These are phyloP conservation scores for Skeletonema costatum DNA, from an alignment of 108 stramenopile genomes.

Conservation along the genomic window DNA sequence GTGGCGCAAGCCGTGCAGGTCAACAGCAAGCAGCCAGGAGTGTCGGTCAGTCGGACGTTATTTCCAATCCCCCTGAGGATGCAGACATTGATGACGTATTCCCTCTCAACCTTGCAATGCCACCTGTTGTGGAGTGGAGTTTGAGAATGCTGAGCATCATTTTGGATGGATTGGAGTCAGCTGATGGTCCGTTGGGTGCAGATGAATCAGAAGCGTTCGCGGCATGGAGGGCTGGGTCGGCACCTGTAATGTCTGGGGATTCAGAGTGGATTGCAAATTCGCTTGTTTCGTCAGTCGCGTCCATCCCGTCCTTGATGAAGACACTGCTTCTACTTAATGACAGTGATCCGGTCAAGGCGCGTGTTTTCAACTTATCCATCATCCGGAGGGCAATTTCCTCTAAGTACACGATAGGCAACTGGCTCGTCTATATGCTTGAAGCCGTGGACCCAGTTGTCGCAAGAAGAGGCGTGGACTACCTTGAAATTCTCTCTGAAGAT, in stretches of 20 bases:
- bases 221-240: slow-evolving; percentile 22
- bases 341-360: slow-evolving; percentile 43
- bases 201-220: slow-evolving; percentile 29
- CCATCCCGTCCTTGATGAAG: slow-evolving; percentile 51
- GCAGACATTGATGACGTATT: slow-evolving; percentile 40
- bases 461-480: slow-evolving; percentile 50
- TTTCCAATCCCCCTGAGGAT: slow-evolving; percentile 40
- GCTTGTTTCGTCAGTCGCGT: slow-evolving; percentile 40
- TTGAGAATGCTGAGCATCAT: slow-evolving; percentile 45
- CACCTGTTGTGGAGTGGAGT: slow-evolving; percentile 52
- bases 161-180: slow-evolving; percentile 41
- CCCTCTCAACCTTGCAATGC: slow-evolving; percentile 49
- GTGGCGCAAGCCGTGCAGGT: slow-evolving; percentile 5
- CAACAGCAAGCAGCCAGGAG: background rate
- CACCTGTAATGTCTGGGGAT: slow-evolving; percentile 26
- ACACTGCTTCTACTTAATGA: slow-evolving; percentile 47
- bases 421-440: slow-evolving; percentile 61
- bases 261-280: slow-evolving; percentile 43
- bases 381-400: slow-evolving; percentile 45
- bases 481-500: slow-evolving; percentile 52
- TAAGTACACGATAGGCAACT: slow-evolving; percentile 46
- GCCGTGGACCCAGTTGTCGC: slow-evolving; percentile 49
- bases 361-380: slow-evolving; percentile 35
- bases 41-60: slow-evolving; percentile 17
- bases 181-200: slow-evolving; percentile 34